Percentiles rank a stretch among this genome's conserved stretches.
Conservation (phyloP, 768 basidiomycete genomes). For the Lanmaoa rubissima region DNA sequence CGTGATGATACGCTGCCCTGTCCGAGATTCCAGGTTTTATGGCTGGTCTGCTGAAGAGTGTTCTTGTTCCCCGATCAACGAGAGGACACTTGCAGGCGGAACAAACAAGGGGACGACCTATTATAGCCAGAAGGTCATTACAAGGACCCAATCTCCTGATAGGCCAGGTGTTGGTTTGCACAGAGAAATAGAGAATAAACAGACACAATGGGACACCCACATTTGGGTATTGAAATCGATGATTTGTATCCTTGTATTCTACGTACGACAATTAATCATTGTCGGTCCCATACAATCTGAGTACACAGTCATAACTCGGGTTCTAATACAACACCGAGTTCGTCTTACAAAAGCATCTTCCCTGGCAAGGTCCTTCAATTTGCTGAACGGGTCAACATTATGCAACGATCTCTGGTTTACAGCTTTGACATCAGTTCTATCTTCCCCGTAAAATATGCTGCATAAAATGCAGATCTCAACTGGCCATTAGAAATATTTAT, state of each 20-base stretch:
- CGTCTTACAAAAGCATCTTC: not conserved
- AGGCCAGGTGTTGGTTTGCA: not conserved
- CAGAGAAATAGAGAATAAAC: not conserved
- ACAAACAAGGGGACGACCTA: constrained; percentile 16
- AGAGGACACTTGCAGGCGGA: not conserved
- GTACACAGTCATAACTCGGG: no score
- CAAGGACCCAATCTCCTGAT: not conserved
- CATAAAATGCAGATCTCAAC: no score
- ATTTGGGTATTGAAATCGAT: not conserved
- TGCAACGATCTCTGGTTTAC: no score
- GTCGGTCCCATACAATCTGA: not conserved
- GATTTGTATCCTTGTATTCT: not conserved
- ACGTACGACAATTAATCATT: not conserved
- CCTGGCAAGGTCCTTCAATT: no score
- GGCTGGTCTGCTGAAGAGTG: not conserved
- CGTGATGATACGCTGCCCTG: not conserved
- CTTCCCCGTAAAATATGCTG: no score
- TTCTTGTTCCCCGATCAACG: constrained; percentile 17
- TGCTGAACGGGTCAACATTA: no score
- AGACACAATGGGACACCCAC: constrained; percentile 2
- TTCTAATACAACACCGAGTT: not conserved
- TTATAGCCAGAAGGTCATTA: constrained; percentile 5
- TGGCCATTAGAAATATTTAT: no score
- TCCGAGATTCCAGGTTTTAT: constrained; percentile 21
- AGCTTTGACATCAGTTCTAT: no score